Percentiles rank a stretch among this genome's conserved stretches.
phyloP scores from a whole-genome alignment of 164 flowering plant genomes.

The Vitis labrusca region DNA sequence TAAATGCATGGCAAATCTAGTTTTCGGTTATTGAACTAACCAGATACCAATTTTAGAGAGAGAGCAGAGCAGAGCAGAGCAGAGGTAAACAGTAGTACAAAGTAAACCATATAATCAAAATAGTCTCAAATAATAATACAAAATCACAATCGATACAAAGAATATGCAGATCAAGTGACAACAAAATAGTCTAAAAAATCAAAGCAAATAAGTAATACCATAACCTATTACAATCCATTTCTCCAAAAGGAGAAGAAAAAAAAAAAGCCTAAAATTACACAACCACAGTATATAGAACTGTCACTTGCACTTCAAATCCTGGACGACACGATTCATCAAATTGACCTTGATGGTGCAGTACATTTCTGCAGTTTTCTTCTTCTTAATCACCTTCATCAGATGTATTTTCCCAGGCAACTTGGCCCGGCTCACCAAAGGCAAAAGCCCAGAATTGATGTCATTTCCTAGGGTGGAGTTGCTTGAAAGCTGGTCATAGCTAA shows the following conservation, averaged over 20 bases:
- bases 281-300: background rate
- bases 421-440: conserved; percentile 6
- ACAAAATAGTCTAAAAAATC: no score
- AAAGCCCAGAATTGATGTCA: conserved; percentile 4
- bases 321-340: background rate
- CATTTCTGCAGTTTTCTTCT: conserved; percentile 17
- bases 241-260: background rate
- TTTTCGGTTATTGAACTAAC: no score
- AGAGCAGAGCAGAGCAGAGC: no score
- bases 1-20: no score
- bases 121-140: no score
- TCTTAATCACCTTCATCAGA: conserved; percentile 6
- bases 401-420: conserved; percentile 17
- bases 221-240: no score
- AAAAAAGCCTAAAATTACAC: background rate
- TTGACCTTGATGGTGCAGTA: conserved; percentile 18
- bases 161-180: no score
- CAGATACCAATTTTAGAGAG: no score
- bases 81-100: no score
- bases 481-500: background rate
- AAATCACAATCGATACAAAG: no score
- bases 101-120: no score
- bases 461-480: background rate
- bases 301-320: conserved; percentile 16
- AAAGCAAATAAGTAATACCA: no score